Conservation (phyloP, 805 yeast genomes). For the Candida wancherniae region DNA sequence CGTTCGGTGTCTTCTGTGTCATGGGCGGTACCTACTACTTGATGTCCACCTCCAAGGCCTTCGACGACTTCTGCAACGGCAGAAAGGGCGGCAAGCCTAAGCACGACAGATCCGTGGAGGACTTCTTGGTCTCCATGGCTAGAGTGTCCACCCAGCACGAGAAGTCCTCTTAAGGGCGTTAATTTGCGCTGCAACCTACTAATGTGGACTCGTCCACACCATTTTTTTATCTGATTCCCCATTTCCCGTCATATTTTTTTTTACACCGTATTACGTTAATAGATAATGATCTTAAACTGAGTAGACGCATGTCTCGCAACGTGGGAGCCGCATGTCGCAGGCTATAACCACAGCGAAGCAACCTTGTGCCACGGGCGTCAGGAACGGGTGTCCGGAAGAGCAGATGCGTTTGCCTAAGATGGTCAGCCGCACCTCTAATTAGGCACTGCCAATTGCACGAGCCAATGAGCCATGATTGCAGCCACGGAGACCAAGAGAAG, state of each 20-base stretch:
- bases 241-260: conserved; percentile 21
- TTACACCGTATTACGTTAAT: conserved; percentile 30
- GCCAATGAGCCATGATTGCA: too few relatives aligned
- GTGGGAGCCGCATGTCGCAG: too few relatives aligned
- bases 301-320: too few relatives aligned
- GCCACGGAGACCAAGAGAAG: too few relatives aligned
- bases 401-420: too few relatives aligned
- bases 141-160: conserved; percentile 89
- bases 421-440: too few relatives aligned
- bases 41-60: conserved; percentile 76
- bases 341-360: too few relatives aligned
- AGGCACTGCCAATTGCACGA: too few relatives aligned
- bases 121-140: conserved; percentile 80
- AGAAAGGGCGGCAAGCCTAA: conserved; percentile 55
- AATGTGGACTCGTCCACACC: conserved; percentile 5
- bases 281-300: conserved; percentile 16
- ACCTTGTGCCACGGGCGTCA: too few relatives aligned
- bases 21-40: conserved; percentile 95
- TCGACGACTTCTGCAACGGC: conserved; percentile 84
- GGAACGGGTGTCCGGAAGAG: too few relatives aligned
- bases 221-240: conserved; percentile 21
- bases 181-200: conserved; percentile 3
- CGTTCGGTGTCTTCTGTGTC: conserved; percentile 95
- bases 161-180: conserved; percentile 53
- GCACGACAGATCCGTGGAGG: conserved; percentile 71